These are phyloP conservation scores for Tremellales sp. DNA, from an alignment of 1,284 basidiomycete genomes.

Conservation along the genomic window DNA sequence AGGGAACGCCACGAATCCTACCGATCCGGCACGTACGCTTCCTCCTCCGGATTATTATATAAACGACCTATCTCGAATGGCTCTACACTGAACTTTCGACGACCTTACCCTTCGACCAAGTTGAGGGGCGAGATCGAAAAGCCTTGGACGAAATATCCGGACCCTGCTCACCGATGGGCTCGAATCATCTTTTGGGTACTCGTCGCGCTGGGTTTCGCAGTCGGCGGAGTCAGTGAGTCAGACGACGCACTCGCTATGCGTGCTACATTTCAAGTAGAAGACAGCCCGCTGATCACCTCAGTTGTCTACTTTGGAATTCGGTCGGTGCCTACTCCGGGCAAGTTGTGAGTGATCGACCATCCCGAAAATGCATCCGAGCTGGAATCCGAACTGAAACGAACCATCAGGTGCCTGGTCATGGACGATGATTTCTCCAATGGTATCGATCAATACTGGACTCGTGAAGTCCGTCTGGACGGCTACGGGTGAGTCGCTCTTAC, in stretches of 20 bases:
- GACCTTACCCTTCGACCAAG: conserved; percentile 55
- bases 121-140: conserved; percentile 58
- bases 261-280: no score
- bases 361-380: no score
- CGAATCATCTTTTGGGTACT: conserved; percentile 61
- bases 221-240: conserved; percentile 40
- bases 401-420: conserved; percentile 55
- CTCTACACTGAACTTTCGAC: background rate
- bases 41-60: background rate
- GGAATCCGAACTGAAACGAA: no score
- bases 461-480: conserved; percentile 72
- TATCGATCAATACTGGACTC: conserved; percentile 56
- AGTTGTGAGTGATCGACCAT: conserved; percentile 1
- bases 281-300: conserved; percentile 39
- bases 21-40: background rate
- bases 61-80: background rate
- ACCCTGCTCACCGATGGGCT: conserved; percentile 58
- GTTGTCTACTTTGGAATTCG: conserved; percentile 47
- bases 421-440: conserved; percentile 5
- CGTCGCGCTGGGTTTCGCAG: conserved; percentile 33
- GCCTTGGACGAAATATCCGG: conserved; percentile 62
- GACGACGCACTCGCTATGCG: no score
- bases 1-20: no score
- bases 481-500: conserved; percentile 57
- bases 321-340: conserved; percentile 16